A percentile compares a stretch with the other conserved stretches of the same genome.
Conservation (phyloP, 352 stramenopile species). For the Globisporangium spinosum region DNA sequence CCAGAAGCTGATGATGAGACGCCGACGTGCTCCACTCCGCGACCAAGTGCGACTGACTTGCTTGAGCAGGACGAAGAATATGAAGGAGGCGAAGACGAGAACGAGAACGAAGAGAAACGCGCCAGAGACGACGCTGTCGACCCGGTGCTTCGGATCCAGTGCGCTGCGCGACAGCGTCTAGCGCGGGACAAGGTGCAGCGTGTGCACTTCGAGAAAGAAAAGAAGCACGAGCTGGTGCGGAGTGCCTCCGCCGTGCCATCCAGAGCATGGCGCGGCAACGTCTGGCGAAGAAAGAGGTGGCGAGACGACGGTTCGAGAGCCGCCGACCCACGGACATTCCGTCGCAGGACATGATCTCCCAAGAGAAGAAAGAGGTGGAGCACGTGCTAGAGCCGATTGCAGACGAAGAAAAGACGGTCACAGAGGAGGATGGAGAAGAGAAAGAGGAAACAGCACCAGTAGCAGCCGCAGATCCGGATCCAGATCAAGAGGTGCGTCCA, state of each 20-base stretch:
- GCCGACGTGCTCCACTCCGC: not conserved
- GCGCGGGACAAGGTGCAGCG: constrained; percentile 28
- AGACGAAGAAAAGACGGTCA: not conserved
- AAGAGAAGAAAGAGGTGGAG: not conserved
- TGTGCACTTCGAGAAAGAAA: constrained; percentile 25
- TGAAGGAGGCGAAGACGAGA: not conserved
- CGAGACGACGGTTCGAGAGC: constrained; percentile 25
- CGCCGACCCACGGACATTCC: constrained; percentile 31
- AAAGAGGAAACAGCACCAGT: not conserved
- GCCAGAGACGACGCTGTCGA: constrained; percentile 1
- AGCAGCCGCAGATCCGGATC: not conserved
- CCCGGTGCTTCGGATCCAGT: constrained; percentile 50
- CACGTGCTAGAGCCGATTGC: constrained; percentile 6
- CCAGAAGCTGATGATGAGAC: not conserved
- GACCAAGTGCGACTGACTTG: constrained; percentile 1
- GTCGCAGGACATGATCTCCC: constrained; percentile 12
- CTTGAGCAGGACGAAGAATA: constrained; percentile 10
- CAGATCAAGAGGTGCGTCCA: not conserved
- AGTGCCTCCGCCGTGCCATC: constrained; percentile 25
- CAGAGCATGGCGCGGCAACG: constrained; percentile 42
- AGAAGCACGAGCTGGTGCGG: constrained; percentile 2
- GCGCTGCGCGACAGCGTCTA: constrained; percentile 32
- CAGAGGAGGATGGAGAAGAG: constrained; percentile 3
- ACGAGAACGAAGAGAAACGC: not conserved
- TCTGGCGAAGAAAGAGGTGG: constrained; percentile 37